Percentiles rank a stretch among this genome's conserved stretches.
These are phyloP conservation scores for Apiospora sp. DNA, from an alignment of 2,329 filamentous ascomycete genomes.

Conservation along the genomic window DNA sequence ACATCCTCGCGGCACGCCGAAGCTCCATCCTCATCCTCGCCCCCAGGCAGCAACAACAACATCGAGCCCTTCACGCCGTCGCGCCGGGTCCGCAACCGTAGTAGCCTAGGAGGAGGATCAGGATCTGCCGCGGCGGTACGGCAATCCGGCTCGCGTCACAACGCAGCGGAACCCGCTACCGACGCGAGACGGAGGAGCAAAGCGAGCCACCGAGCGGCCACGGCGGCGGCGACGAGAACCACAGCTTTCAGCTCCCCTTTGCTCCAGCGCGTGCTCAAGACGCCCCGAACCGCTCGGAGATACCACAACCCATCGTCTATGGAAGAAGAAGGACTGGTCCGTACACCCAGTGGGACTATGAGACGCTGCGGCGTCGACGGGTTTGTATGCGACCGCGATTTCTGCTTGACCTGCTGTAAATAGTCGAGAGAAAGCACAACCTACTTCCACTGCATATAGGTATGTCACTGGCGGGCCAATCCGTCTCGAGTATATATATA, in stretches of 20 bases:
- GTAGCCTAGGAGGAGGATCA: not conserved
- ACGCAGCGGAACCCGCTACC: not conserved
- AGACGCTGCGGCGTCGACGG: constrained; percentile 63
- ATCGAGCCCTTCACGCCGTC: not conserved
- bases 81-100: not conserved
- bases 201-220: not conserved
- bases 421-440: constrained; percentile 33
- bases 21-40: not conserved
- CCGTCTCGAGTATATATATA: not conserved
- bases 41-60: not conserved
- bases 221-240: not conserved
- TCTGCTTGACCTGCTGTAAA: constrained; percentile 64
- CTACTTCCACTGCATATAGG: not conserved
- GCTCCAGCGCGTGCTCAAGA: constrained; percentile 28
- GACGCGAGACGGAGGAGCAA: constrained; percentile 1
- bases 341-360: constrained; percentile 59
- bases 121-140: not conserved
- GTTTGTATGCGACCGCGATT: constrained; percentile 63
- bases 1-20: constrained; percentile 6
- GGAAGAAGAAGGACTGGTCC: constrained; percentile 36
- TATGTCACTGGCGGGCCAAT: not conserved
- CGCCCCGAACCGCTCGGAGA: constrained; percentile 30
- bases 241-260: constrained; percentile 3
- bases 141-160: not conserved
- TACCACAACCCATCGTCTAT: not conserved